A percentile compares a stretch with the other conserved stretches of the same genome.
Evolutionary conservation across 2,329 filamentous ascomycete species (phyloP).

Genomic region (Diaporthe longicolla): DNA sequence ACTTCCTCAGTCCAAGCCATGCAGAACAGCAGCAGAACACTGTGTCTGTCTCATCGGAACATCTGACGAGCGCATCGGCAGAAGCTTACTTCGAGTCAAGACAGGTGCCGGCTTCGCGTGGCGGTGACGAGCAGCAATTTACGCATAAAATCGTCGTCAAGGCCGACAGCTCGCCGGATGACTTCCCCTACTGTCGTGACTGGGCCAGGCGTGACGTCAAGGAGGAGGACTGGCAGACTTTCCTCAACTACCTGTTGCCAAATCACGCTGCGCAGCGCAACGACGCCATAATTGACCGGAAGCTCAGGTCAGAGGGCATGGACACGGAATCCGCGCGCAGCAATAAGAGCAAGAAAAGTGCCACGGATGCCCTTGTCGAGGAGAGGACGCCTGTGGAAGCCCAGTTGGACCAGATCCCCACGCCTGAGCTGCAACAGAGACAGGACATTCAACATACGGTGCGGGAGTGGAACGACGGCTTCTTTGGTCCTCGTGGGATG

Average conservation of each 20-base stretch:
- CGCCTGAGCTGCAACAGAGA: conserved; percentile 47
- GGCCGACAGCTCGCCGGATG: conserved; percentile 54
- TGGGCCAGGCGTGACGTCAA: conserved; percentile 61
- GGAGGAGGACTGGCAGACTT: conserved; percentile 70
- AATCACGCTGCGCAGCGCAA: conserved; percentile 61
- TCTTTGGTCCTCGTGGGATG: conserved; percentile 67
- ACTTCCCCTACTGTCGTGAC: conserved; percentile 59
- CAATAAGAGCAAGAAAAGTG: conserved; percentile 29
- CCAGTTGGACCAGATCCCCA: conserved; percentile 56
- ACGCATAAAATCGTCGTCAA: conserved; percentile 54
- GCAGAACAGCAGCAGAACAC: conserved; percentile 46
- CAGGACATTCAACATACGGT: conserved; percentile 58
- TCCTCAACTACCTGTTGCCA: conserved; percentile 69
- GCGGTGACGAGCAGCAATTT: conserved; percentile 42
- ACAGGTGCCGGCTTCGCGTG: conserved; percentile 46
- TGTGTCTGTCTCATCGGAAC: conserved; percentile 46
- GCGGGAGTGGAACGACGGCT: conserved; percentile 69
- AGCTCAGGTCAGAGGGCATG: conserved; percentile 59
- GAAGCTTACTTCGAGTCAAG: conserved; percentile 64
- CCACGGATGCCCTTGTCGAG: conserved; percentile 41
- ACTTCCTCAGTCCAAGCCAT: conserved; percentile 31
- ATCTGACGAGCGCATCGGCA: conserved; percentile 51
- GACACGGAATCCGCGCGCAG: conserved; percentile 46
- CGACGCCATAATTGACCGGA: conserved; percentile 63
- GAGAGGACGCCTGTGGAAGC: conserved; percentile 55